phyloP scores from a whole-genome alignment of 345 rosid species.

The Rhizophora mangle region DNA sequence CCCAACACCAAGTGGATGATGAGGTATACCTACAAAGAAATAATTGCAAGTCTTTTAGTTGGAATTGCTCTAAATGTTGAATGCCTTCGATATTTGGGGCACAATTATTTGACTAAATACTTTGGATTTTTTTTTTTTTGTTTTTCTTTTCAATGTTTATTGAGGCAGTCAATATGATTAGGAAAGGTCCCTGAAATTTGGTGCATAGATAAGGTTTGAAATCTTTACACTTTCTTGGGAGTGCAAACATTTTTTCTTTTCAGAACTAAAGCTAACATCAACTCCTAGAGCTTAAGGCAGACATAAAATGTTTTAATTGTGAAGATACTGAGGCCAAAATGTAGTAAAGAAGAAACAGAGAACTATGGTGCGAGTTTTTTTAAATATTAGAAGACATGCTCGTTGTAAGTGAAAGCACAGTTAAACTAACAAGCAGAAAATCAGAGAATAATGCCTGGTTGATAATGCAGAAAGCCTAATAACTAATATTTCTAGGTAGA shows the following conservation, averaged over 20 bases:
- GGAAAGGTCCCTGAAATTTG: not conserved
- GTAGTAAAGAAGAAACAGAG: no score
- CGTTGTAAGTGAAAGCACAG: no score
- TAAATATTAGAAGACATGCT: no score
- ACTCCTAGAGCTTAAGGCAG: no score
- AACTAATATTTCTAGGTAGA: no score
- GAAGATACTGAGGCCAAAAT: no score
- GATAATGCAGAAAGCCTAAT: no score
- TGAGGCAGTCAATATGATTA: not conserved
- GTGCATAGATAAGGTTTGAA: not conserved
- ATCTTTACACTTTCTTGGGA: not conserved
- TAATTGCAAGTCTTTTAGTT: not conserved
- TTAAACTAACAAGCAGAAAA: no score
- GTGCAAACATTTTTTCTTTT: not conserved
- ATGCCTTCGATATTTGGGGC: not conserved
- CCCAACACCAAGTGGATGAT: conserved; percentile 21
- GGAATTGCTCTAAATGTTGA: not conserved
- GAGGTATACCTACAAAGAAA: conserved; percentile 39
- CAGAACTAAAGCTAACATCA: not conserved
- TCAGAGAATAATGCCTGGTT: no score
- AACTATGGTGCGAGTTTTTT: no score
- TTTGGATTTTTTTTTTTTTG: not conserved
- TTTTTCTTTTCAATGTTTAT: not conserved
- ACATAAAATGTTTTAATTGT: no score
- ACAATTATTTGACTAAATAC: not conserved